These are phyloP conservation scores for Schizonepeta tenuifolia DNA, from an alignment of 257 asterid species.

Conservation along the genomic window DNA sequence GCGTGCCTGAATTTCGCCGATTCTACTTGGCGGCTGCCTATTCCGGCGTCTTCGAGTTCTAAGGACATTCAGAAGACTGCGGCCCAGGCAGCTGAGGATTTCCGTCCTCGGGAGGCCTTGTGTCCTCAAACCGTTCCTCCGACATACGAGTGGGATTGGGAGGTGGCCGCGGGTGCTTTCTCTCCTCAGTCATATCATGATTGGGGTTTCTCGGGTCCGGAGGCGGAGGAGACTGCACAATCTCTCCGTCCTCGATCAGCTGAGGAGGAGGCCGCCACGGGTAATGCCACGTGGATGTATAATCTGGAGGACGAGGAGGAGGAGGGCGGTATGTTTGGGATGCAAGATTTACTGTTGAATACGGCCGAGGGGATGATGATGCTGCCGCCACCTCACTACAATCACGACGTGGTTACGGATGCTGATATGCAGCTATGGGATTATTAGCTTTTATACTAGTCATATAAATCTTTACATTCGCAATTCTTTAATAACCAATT, in stretches of 20 bases:
- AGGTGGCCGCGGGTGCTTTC: too few species aligned
- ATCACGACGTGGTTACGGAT: slow-evolving; percentile 37
- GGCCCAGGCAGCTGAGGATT: slow-evolving; percentile 56
- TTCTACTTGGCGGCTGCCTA: slow-evolving; percentile 58
- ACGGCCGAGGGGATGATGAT: slow-evolving; percentile 67
- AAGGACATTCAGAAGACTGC: slow-evolving; percentile 69
- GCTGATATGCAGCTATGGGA: slow-evolving; percentile 56
- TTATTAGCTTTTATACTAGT: slow-evolving; percentile 1
- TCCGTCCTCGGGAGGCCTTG: background rate
- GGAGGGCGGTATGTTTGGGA: too few species aligned
- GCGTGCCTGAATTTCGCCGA: slow-evolving; percentile 75
- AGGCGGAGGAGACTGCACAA: slow-evolving; percentile 61
- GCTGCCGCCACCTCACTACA: slow-evolving; percentile 49
- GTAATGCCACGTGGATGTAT: background rate
- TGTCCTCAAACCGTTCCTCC: too few species aligned
- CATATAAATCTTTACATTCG: too few species aligned
- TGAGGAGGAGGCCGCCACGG: background rate
- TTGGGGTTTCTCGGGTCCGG: background rate
- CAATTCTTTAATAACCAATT: too few species aligned
- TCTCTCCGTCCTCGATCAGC: slow-evolving; percentile 37
- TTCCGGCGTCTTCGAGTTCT: slow-evolving; percentile 51
- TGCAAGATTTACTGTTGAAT: slow-evolving; percentile 45
- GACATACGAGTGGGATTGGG: background rate
- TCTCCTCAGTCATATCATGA: too few species aligned
- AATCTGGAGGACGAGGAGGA: too few species aligned